Percentiles rank a stretch among this genome's conserved stretches.
These are phyloP conservation scores for Jamesozyma jinghongensis DNA, from an alignment of 805 yeast genomes.

Conservation along the genomic window DNA sequence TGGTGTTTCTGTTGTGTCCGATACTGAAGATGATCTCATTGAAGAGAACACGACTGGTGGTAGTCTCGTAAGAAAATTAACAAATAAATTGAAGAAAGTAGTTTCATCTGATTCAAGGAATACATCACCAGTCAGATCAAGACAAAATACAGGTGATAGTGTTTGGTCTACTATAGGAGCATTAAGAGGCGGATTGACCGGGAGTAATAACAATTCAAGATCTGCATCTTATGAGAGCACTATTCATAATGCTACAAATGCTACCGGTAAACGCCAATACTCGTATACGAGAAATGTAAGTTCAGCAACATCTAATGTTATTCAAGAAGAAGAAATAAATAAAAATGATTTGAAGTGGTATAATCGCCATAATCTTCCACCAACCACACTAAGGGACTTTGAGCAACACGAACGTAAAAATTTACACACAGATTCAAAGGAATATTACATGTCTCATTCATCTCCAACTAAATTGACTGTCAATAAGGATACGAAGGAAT, in stretches of 20 bases:
- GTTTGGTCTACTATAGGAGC: constrained; percentile 15
- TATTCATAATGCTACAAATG: background rate
- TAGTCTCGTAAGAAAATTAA: constrained; percentile 13
- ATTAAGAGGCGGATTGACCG: constrained; percentile 12
- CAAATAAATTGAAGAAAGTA: constrained; percentile 13
- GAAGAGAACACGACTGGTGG: constrained; percentile 14
- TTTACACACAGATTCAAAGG: constrained; percentile 2
- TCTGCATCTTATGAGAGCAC: constrained; percentile 5
- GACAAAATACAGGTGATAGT: constrained; percentile 23
- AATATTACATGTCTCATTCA: constrained; percentile 5
- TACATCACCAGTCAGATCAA: constrained; percentile 17
- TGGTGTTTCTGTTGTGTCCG: background rate
- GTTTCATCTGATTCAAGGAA: constrained; percentile 15
- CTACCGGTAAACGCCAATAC: background rate
- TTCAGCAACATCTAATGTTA: background rate
- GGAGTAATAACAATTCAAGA: constrained; percentile 3
- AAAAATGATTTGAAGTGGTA: background rate
- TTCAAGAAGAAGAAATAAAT: background rate
- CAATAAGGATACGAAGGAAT: constrained; percentile 16
- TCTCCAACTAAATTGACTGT: constrained; percentile 7
- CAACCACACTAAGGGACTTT: constrained; percentile 2
- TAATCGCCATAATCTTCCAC: constrained; percentile 3
- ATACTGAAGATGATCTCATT: constrained; percentile 2
- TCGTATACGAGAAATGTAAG: background rate
- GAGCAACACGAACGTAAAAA: constrained; percentile 6